These are phyloP conservation scores for Musa balbisiana DNA, from an alignment of 202 grass and related monocot species.

Conservation along the genomic window DNA sequence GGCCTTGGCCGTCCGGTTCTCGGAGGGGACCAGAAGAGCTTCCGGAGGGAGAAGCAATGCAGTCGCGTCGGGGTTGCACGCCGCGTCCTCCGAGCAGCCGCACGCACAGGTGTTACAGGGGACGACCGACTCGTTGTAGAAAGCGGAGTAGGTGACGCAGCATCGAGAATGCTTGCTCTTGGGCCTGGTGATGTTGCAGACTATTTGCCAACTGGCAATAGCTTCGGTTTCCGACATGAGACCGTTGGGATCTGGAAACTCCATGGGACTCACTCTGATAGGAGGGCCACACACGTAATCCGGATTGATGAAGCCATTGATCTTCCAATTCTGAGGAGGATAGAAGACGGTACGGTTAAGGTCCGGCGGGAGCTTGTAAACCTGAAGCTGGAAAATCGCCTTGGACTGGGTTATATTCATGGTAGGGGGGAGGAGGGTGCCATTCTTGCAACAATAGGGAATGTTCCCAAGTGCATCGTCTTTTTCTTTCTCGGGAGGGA, in stretches of 20 bases:
- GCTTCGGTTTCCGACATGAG: constrained; percentile 64
- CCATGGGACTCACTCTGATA: constrained; percentile 57
- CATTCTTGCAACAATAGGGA: constrained; percentile 92
- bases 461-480: constrained; percentile 65
- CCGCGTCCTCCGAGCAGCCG: constrained; percentile 38
- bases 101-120: constrained; percentile 79
- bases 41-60: constrained; percentile 59
- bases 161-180: constrained; percentile 44
- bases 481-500: constrained; percentile 73
- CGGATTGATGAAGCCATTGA: constrained; percentile 69
- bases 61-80: constrained; percentile 41
- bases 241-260: constrained; percentile 67
- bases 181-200: constrained; percentile 74
- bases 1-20: constrained; percentile 70
- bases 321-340: constrained; percentile 75
- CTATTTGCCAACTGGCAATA: constrained; percentile 87
- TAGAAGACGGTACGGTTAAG: constrained; percentile 79
- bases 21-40: constrained; percentile 63
- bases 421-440: constrained; percentile 55
- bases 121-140: constrained; percentile 73
- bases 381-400: constrained; percentile 71
- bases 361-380: constrained; percentile 87
- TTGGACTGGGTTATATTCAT: constrained; percentile 65
- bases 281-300: constrained; percentile 56
- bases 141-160: constrained; percentile 86